These are phyloP conservation scores for Millerozyma acaciae DNA, from an alignment of 805 yeast species.

Conservation along the genomic window DNA sequence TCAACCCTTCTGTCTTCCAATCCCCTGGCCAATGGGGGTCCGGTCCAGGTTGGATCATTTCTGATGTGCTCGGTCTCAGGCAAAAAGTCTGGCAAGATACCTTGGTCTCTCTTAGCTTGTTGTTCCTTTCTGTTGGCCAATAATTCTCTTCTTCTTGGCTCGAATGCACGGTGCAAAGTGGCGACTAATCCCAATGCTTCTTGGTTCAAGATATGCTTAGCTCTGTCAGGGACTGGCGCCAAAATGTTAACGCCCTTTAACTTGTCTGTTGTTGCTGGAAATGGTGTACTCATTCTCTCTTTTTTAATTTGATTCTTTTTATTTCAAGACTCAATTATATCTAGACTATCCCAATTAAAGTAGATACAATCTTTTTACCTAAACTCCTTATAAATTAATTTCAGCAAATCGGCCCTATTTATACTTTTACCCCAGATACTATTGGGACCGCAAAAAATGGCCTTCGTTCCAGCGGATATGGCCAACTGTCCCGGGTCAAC, in stretches of 20 bases:
- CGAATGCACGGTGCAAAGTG: conserved; percentile 69
- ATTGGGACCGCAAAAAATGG: not conserved
- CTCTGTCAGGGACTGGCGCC: conserved; percentile 46
- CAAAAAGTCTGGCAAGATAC: conserved; percentile 58
- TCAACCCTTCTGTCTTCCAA: conserved; percentile 72
- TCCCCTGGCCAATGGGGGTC: conserved; percentile 70
- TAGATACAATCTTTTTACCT: not conserved
- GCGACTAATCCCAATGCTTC: conserved; percentile 70
- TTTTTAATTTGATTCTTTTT: not conserved
- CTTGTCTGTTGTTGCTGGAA: conserved; percentile 41
- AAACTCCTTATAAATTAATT: not conserved
- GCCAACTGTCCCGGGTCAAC: conserved; percentile 2
- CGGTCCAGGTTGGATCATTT: conserved; percentile 71
- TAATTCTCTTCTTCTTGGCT: conserved; percentile 53
- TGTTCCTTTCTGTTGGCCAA: conserved; percentile 58
- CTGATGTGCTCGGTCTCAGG: conserved; percentile 68
- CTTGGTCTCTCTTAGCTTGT: conserved; percentile 60
- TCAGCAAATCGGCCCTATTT: too few relatives aligned
- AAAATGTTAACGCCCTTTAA: conserved; percentile 52
- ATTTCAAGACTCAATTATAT: not conserved
- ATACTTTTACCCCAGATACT: conserved; percentile 13
- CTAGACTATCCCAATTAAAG: not conserved
- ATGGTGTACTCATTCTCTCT: conserved; percentile 37
- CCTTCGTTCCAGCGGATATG: conserved; percentile 14
- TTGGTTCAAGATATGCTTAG: conserved; percentile 53